These are phyloP conservation scores for Nicotiana sylvestris DNA, from an alignment of 257 asterid species.

Conservation along the genomic window DNA sequence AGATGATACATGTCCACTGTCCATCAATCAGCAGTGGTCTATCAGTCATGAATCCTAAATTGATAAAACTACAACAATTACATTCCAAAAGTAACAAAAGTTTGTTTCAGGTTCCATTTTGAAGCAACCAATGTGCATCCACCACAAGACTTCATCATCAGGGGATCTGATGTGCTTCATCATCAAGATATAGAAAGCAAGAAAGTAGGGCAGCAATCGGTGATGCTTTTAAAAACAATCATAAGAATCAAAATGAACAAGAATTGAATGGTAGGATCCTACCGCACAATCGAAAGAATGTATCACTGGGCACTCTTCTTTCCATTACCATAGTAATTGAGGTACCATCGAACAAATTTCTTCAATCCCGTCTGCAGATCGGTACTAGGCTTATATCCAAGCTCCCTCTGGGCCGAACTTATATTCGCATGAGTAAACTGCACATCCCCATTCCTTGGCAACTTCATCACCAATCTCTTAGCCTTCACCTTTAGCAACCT, in stretches of 20 bases:
- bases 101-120: slow-evolving; percentile 21
- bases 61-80: slow-evolving; percentile 52
- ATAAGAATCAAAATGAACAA: slow-evolving; percentile 64
- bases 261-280: slow-evolving; percentile 47
- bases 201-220: slow-evolving; percentile 33
- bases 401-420: slow-evolving; percentile 81
- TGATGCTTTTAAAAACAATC: slow-evolving; percentile 56
- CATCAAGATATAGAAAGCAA: slow-evolving; percentile 45
- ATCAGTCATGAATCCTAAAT: slow-evolving; percentile 58
- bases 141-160: slow-evolving; percentile 27
- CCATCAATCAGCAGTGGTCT: slow-evolving; percentile 44
- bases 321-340: slow-evolving; percentile 67
- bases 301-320: slow-evolving; percentile 76
- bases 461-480: slow-evolving; percentile 66
- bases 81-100: slow-evolving; percentile 33
- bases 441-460: slow-evolving; percentile 96
- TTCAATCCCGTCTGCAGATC: slow-evolving; percentile 92
- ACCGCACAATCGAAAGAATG: slow-evolving; percentile 47
- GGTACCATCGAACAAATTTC: slow-evolving; percentile 96
- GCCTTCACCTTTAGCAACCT: slow-evolving; percentile 85
- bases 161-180: slow-evolving; percentile 33
- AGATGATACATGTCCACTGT: slow-evolving; percentile 45
- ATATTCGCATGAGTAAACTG: slow-evolving; percentile 89
- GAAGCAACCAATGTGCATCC: slow-evolving; percentile 23
- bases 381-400: slow-evolving; percentile 83